Percentiles rank a stretch among this genome's conserved stretches.
Conservation (phyloP, 1,284 basidiomycete genomes). For the Sanguinoderma infundibulare region DNA sequence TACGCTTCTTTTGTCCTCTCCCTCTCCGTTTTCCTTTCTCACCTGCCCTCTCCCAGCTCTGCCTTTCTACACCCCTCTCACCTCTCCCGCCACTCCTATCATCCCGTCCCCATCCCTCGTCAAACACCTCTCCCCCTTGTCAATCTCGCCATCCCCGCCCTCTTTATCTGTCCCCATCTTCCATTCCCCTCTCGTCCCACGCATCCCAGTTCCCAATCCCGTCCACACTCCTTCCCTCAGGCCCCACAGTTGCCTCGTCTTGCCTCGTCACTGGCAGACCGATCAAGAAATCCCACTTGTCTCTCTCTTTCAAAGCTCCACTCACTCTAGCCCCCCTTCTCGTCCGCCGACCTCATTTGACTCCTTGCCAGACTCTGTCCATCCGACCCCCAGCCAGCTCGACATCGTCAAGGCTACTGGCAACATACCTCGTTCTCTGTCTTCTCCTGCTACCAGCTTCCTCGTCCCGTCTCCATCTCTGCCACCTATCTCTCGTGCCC, state of each 20-base stretch:
- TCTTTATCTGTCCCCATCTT: constrained; percentile 23
- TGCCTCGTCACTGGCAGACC: constrained; percentile 15
- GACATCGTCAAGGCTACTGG: constrained; percentile 14
- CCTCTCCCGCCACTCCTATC: constrained; percentile 13
- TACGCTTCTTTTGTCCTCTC: constrained; percentile 7
- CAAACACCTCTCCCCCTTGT: constrained; percentile 15
- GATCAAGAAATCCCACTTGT: neutral
- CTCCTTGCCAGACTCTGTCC: neutral
- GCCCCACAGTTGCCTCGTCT: constrained; percentile 20
- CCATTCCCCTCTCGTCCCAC: constrained; percentile 13
- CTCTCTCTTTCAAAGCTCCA: constrained; percentile 14
- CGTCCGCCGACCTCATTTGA: constrained; percentile 7
- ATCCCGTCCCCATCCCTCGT: constrained; percentile 14
- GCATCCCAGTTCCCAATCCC: constrained; percentile 22
- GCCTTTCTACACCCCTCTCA: constrained; percentile 28
- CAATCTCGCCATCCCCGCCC: constrained; percentile 16
- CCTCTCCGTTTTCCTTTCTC: neutral
- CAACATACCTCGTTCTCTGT: neutral
- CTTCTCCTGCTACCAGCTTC: neutral
- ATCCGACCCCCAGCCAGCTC: constrained; percentile 15
- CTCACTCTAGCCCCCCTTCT: constrained; percentile 14
- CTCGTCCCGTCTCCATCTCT: neutral
- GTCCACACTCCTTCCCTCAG: constrained; percentile 16
- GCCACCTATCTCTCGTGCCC: neutral
- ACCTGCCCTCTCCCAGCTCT: constrained; percentile 13